Base-by-base conservation (phyloP, 169 alveolate species). In the Plasmodium knowlesi region DNA sequence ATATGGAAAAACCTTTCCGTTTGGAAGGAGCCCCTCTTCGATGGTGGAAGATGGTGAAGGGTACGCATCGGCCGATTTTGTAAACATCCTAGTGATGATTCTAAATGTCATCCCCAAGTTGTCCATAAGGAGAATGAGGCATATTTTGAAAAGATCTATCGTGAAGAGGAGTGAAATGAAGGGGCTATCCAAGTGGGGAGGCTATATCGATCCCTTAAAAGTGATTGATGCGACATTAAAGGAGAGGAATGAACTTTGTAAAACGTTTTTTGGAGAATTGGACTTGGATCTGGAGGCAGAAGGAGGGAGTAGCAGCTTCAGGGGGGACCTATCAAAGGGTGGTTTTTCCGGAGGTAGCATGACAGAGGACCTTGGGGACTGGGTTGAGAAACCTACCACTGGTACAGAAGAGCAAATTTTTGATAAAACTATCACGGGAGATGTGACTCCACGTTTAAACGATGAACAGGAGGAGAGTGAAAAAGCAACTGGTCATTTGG, bases 31-130 rank as follows among this genome's bases (percentile, higher is more conserved):
- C 12, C 25, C 28, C 39, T 22, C 72, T 2, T 67, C 50, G 30
- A 67, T n/a, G 71, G 76, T 50, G 34, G 19, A 19, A 16, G 37
- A 84, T 32, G 83, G 32, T 16, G 12, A 8, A 19, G 61, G 16
- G 30, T 70, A 71, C 12, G 76, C 54, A 37, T 84, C 92, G 3
- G 83, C 92, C 53, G 32, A 57, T 37, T 84, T 72, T 82, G 73
- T 84, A 16, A 84, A 72, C 78, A 41, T 76, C 22, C 41, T 84
- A n/a, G 71, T 73, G 28, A 19, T 41, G 28, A 72, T 84, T 6
- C 57, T 71, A 25, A 84, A 73, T 43, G 37, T 84, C 16, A 71
- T 72, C 53, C 83, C 83, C 1, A 37, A 72, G 22, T 28, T 84
- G 16, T 71, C 92, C 43, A 9, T 84, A n/a, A 73, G n/a, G 0